A percentile compares a stretch with the other conserved stretches of the same genome.
Evolutionary conservation across 495 filamentous ascomycete genomes (phyloP).

Genomic region (Usnea hakonensis): DNA sequence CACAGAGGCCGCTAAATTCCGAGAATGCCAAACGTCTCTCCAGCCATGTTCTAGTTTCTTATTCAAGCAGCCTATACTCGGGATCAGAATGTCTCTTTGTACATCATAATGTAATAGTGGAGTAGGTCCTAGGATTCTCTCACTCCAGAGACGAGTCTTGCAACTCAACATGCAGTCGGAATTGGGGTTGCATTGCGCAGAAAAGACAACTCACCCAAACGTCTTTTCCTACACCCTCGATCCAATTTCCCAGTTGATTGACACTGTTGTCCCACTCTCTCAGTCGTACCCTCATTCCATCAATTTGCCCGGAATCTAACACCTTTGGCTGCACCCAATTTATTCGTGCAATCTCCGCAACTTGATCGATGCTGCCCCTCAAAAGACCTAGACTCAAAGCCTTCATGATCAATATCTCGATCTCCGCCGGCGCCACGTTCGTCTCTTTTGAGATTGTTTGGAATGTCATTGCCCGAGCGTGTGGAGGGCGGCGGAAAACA

Average conservation of each 20-base stretch:
- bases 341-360: slow-evolving; percentile 86
- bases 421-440: slow-evolving; percentile 80
- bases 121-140: not conserved
- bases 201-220: slow-evolving; percentile 52
- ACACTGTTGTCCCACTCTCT: slow-evolving; percentile 94
- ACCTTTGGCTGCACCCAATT: slow-evolving; percentile 99
- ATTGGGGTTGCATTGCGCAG: slow-evolving; percentile 11
- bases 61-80: not conserved
- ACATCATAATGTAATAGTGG: not conserved
- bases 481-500: slow-evolving; percentile 90
- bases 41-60: not conserved
- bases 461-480: slow-evolving; percentile 91
- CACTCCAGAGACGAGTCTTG: not conserved
- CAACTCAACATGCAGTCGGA: slow-evolving; percentile 7
- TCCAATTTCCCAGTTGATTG: slow-evolving; percentile 90
- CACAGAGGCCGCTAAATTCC: not conserved
- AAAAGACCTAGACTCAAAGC: slow-evolving; percentile 87
- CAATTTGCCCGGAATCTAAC: slow-evolving; percentile 90
- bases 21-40: not conserved
- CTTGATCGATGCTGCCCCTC: slow-evolving; percentile 91
- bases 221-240: slow-evolving; percentile 80
- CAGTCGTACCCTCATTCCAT: slow-evolving; percentile 79
- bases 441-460: slow-evolving; percentile 80
- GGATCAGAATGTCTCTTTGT: not conserved
- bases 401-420: slow-evolving; percentile 98